Conservation (phyloP, 2,329 filamentous ascomycete species). For the Diaporthe humulicola region DNA sequence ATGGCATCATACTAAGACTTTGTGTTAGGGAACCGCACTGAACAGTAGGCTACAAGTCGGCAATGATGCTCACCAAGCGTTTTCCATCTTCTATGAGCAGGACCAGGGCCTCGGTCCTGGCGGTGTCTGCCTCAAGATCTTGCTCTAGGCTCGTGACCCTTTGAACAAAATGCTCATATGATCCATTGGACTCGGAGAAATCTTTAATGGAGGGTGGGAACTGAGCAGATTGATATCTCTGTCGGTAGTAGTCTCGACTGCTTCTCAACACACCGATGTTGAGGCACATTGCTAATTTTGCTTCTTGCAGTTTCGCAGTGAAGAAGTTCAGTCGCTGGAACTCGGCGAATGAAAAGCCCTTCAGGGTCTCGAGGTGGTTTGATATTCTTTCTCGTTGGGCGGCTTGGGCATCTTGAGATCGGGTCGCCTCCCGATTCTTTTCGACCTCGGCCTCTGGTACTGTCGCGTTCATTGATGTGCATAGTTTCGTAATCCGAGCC, state of each 20-base stretch:
- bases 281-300: neutral
- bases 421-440: neutral
- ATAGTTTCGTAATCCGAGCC: neutral
- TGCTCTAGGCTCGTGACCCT: neutral
- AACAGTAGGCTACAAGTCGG: accelerated
- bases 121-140: neutral
- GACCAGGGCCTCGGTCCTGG: neutral
- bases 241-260: slow-evolving; percentile 3
- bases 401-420: neutral
- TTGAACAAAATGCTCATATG: neutral
- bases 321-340: neutral
- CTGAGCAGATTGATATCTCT: neutral
- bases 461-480: neutral
- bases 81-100: slow-evolving; percentile 2
- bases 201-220: neutral
- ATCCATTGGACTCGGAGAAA: neutral
- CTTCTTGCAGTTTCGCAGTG: neutral
- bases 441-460: neutral
- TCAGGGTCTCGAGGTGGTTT: neutral
- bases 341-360: slow-evolving; percentile 1
- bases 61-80: neutral
- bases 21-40: neutral
- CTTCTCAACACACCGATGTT: neutral
- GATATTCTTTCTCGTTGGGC: neutral
- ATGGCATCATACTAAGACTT: neutral